These are phyloP conservation scores for Ascochyta rabiei DNA, from an alignment of 2,329 filamentous ascomycete genomes.

Conservation along the genomic window DNA sequence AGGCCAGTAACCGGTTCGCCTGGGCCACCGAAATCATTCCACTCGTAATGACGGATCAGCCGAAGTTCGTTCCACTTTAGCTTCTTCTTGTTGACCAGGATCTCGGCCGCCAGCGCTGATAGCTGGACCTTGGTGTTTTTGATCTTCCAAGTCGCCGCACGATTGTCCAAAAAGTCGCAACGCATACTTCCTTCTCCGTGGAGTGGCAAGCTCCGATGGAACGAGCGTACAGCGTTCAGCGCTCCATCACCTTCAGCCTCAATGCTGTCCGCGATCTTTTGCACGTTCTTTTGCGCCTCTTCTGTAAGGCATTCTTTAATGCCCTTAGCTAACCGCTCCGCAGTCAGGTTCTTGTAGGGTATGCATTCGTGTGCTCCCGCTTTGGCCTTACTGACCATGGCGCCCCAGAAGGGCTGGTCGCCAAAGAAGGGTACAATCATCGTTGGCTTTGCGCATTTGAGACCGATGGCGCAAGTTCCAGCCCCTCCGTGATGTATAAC, in stretches of 20 bases:
- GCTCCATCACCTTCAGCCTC: slow-evolving; percentile 69
- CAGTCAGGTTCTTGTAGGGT: slow-evolving; percentile 70
- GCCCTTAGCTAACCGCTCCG: slow-evolving; percentile 70
- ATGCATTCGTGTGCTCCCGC: slow-evolving; percentile 68
- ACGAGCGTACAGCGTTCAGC: slow-evolving; percentile 69
- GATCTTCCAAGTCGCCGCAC: slow-evolving; percentile 69
- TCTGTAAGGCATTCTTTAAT: slow-evolving; percentile 71
- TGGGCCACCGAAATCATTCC: slow-evolving; percentile 78
- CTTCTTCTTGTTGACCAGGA: slow-evolving; percentile 66
- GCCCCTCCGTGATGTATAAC: slow-evolving; percentile 80
- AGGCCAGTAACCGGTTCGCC: slow-evolving; percentile 74
- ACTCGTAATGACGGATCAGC: slow-evolving; percentile 70
- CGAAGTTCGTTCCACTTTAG: slow-evolving; percentile 68
- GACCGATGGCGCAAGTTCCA: slow-evolving; percentile 74
- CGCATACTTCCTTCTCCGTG: slow-evolving; percentile 57
- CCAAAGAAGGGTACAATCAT: slow-evolving; percentile 83
- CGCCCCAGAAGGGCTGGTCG: slow-evolving; percentile 80
- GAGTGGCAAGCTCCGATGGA: slow-evolving; percentile 66
- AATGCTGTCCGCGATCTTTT: slow-evolving; percentile 66
- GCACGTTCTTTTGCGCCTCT: slow-evolving; percentile 63
- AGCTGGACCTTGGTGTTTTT: slow-evolving; percentile 66
- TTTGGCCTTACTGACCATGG: slow-evolving; percentile 67
- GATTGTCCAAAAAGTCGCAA: slow-evolving; percentile 69
- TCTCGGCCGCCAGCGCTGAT: slow-evolving; percentile 68
- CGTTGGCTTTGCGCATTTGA: slow-evolving; percentile 73